Percentiles rank a stretch among this genome's conserved stretches.
phyloP scores from a whole-genome alignment of 2,329 filamentous ascomycete genomes.

The Apiospora sp. region DNA sequence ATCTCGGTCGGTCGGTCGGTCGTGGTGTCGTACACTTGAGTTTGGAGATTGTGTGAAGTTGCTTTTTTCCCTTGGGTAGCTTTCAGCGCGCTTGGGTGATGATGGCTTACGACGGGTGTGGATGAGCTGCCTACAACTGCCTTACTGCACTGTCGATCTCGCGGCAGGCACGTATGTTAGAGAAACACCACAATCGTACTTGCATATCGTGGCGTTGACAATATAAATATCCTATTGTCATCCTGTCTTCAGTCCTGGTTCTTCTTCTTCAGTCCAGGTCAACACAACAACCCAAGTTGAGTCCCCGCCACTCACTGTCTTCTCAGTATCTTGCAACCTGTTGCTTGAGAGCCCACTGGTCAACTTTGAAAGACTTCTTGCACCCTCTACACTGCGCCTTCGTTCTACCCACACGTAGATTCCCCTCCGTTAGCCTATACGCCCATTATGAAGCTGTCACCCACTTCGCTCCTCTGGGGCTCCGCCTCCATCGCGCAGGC shows the following conservation, averaged over 20 bases:
- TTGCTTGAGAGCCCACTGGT: neutral
- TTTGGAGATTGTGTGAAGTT: neutral
- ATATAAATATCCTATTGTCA: neutral
- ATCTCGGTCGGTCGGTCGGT: conserved; percentile 8
- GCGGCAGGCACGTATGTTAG: neutral
- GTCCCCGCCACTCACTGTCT: neutral
- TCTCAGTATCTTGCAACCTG: neutral
- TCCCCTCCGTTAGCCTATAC: neutral
- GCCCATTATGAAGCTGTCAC: conserved; percentile 31
- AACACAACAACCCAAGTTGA: neutral
- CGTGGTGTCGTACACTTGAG: neutral
- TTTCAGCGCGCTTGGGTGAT: neutral
- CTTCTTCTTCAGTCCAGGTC: neutral
- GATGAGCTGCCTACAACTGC: neutral
- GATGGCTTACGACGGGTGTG: neutral
- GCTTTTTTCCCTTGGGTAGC: neutral
- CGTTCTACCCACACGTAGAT: neutral
- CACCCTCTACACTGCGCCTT: neutral
- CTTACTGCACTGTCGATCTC: neutral
- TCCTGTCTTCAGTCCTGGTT: neutral
- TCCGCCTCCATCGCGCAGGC: conserved; percentile 30
- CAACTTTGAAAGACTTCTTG: neutral
- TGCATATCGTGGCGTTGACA: neutral
- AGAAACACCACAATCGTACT: neutral
- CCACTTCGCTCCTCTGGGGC: conserved; percentile 26